Evolutionary conservation across 257 asterid species (phyloP), one percentile per base, ranked within the genome.

Genomic region (Pogostemon cablin): DNA sequence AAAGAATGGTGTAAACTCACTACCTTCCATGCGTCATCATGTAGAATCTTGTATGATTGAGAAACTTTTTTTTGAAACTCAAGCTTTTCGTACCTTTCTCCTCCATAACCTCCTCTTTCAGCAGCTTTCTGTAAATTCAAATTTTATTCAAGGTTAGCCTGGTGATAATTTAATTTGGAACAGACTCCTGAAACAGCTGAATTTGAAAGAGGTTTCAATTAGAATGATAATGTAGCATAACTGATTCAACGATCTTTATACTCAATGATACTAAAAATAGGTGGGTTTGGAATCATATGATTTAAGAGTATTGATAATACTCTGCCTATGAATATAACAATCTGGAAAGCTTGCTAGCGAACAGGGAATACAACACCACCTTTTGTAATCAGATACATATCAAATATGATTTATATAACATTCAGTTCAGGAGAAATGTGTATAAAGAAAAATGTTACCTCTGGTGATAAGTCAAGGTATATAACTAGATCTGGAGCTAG

Each of bases 31-130:
- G 90, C 83, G 72, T 91, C 60, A 81, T 95, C 92, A 39, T 47
- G 35, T 50, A 95, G 95, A 7, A 53, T 72, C 64, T 67, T 76
- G 77, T 91, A 91, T 49, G 82, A 84, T 38, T 78, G 74, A 35
- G 93, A 87, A 68, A 91, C 98, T 73, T 75, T 83, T 73, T 83
- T 82, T 80, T 95, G 99, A 87, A 95, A 95, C 83, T 95, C 99
- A 15, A 89, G 90, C 81, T 89, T 86, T 84, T 95, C 99, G 32
- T 95, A 95, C 81, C 98, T 81, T 83, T 95, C 98, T 6, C 84
- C 96, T 41, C 99, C 98, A 73, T 95, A 95, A 48, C 97, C 97
- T 72, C 96, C 99, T 81, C 99, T 83, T 81, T 89, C 95, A 34
- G 98, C 90, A 72, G 99, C 99, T 79, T 87, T 81, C 97, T 91